Conservation (phyloP, 129 eudicot species). For the carrot (Daucus carota) region DH1_v3.0 NC_030387.2:30033001-30033500, state of each 20-base stretch:
- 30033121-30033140: no score
- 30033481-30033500: no score
- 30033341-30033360: constrained; percentile 46
- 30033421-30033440: no score
- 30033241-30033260: not conserved
- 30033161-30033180: no score
- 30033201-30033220: not conserved
- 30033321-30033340: constrained; percentile 38
- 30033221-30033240: not conserved
- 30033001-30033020: constrained; percentile 86
- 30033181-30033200: not conserved
- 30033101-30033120: no score
- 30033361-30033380: constrained; percentile 36
- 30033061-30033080: constrained; percentile 60
- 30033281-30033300: constrained; percentile 27
- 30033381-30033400: constrained; percentile 40
- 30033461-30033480: no score
- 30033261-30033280: not conserved
- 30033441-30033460: no score
- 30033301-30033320: constrained; percentile 42
- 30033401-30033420: not conserved
- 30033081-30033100: constrained; percentile 69
- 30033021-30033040: constrained; percentile 94
- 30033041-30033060: constrained; percentile 56
- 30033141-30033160: no score